Evolutionary conservation across 805 yeast genomes (phyloP).

Genomic region (Teunomyces atbi): DNA sequence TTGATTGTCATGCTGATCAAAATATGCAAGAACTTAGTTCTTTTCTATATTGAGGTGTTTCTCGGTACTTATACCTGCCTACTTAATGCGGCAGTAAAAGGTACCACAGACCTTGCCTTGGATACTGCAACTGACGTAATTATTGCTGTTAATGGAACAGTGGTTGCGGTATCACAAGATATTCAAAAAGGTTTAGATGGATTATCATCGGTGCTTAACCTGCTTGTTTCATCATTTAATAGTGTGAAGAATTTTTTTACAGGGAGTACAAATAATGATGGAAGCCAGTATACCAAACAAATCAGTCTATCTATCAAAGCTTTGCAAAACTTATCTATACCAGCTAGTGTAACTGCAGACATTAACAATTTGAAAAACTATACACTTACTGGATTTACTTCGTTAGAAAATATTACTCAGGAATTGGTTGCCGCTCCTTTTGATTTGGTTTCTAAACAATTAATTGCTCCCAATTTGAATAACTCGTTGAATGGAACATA

Average conservation of each 20-base stretch:
- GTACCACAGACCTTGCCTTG: slow-evolving; percentile 68
- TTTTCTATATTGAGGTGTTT: slow-evolving; percentile 67
- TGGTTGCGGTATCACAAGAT: slow-evolving; percentile 53
- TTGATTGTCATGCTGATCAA: slow-evolving; percentile 48
- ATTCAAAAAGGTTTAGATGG: slow-evolving; percentile 66
- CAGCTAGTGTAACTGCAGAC: slow-evolving; percentile 58
- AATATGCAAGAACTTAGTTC: slow-evolving; percentile 56
- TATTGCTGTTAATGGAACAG: slow-evolving; percentile 55
- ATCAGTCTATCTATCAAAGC: slow-evolving; percentile 59
- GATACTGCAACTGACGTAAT: slow-evolving; percentile 69
- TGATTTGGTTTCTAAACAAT: slow-evolving; percentile 36
- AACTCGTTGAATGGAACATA: neutral
- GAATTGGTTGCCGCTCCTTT: slow-evolving; percentile 60
- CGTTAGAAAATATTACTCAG: slow-evolving; percentile 59
- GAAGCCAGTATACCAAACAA: slow-evolving; percentile 34
- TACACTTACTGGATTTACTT: slow-evolving; percentile 63
- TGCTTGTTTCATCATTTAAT: slow-evolving; percentile 44
- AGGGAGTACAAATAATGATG: slow-evolving; percentile 22
- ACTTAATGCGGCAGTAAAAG: slow-evolving; percentile 68
- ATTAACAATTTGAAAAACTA: slow-evolving; percentile 47
- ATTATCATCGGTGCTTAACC: slow-evolving; percentile 56
- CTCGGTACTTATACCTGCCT: slow-evolving; percentile 88
- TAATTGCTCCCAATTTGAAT: slow-evolving; percentile 19
- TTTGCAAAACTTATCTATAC: slow-evolving; percentile 60
- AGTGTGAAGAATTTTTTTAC: slow-evolving; percentile 55